Evolutionary conservation across 2,329 filamentous ascomycete species (phyloP).

Genomic region (Diplodia intermedia): DNA sequence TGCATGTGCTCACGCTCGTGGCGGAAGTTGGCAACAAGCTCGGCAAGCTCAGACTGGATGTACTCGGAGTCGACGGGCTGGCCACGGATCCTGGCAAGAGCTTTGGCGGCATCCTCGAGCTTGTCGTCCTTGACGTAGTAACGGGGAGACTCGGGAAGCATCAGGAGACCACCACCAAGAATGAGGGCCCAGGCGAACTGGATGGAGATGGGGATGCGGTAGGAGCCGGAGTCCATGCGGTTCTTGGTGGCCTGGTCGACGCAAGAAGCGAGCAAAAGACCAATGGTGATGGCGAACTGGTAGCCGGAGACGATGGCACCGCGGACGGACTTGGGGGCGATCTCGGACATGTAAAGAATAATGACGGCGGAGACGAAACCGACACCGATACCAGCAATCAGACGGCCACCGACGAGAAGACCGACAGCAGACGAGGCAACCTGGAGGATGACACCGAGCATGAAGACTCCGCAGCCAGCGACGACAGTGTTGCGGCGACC

Average conservation of each 20-base stretch:
- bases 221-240: conserved; percentile 61
- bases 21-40: conserved; percentile 83
- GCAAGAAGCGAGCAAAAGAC: conserved; percentile 75
- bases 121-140: conserved; percentile 82
- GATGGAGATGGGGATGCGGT: conserved; percentile 80
- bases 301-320: conserved; percentile 69
- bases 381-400: conserved; percentile 77
- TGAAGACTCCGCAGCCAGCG: conserved; percentile 67
- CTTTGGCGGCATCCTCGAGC: conserved; percentile 67
- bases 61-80: conserved; percentile 75
- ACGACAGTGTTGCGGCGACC: conserved; percentile 72
- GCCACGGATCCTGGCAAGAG: conserved; percentile 74
- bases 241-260: conserved; percentile 75
- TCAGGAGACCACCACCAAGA: conserved; percentile 72
- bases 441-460: conserved; percentile 62
- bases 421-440: conserved; percentile 66
- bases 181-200: conserved; percentile 84
- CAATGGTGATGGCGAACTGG: conserved; percentile 83
- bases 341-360: conserved; percentile 81
- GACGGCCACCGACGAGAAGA: conserved; percentile 72
- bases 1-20: conserved; percentile 49
- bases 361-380: conserved; percentile 72
- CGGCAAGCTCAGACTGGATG: conserved; percentile 78
- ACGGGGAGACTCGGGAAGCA: conserved; percentile 85
- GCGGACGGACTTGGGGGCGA: conserved; percentile 70